Evolutionary conservation across 306 rosid genomes (phyloP).

Genomic region (Quercus suber): DNA sequence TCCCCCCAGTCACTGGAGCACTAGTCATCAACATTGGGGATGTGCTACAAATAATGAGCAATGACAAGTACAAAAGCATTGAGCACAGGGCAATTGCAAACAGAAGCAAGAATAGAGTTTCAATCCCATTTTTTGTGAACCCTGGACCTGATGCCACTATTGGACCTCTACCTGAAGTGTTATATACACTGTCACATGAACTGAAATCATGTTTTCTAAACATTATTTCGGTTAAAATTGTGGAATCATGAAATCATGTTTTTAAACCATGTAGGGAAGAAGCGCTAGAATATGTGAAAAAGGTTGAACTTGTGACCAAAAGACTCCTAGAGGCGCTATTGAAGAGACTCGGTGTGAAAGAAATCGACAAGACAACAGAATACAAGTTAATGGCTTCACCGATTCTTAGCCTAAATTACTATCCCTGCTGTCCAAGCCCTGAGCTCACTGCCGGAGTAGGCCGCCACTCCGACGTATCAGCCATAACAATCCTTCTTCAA

Average conservation of each 20-base stretch:
- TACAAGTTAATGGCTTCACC: slow-evolving; percentile 28
- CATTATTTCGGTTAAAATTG: no score
- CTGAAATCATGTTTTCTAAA: no score
- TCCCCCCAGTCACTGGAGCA: slow-evolving; percentile 38
- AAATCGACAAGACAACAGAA: slow-evolving; percentile 30
- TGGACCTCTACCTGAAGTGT: slow-evolving; percentile 39
- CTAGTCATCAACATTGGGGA: slow-evolving; percentile 41
- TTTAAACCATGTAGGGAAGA: slow-evolving; percentile 22
- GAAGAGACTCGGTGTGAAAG: slow-evolving; percentile 26
- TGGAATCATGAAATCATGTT: no score
- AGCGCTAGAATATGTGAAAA: slow-evolving; percentile 37
- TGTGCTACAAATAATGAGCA: slow-evolving; percentile 44
- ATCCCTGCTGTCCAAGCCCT: slow-evolving; percentile 39
- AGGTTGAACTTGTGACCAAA: slow-evolving; percentile 17
- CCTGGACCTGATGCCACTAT: slow-evolving; percentile 32
- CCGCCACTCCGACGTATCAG: slow-evolving; percentile 38
- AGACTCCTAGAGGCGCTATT: slow-evolving; percentile 30
- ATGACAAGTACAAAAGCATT: slow-evolving; percentile 32
- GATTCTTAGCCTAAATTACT: slow-evolving; percentile 35
- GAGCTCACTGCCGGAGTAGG: slow-evolving; percentile 32
- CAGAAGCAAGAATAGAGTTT: slow-evolving; percentile 29
- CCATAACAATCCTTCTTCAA: slow-evolving; percentile 41
- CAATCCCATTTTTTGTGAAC: slow-evolving; percentile 41
- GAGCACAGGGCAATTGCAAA: slow-evolving; percentile 35
- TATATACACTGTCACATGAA: neutral